phyloP scores from a whole-genome alignment of 2,329 filamentous ascomycete genomes.

The Didymella segeticola region DNA sequence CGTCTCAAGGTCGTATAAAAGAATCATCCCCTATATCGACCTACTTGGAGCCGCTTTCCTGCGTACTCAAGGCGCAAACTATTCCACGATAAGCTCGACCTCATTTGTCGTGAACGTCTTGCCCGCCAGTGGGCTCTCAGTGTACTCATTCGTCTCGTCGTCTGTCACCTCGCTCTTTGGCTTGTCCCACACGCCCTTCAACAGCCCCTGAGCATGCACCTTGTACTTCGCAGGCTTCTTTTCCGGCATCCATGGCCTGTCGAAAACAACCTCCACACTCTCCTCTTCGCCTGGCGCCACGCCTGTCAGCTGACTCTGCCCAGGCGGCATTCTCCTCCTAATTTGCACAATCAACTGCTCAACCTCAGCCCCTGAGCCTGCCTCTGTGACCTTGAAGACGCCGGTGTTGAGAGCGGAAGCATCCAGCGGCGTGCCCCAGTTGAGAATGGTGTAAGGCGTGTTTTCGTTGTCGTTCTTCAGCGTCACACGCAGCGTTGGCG shows the following conservation, averaged over 20 bases:
- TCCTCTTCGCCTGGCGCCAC: conserved; percentile 44
- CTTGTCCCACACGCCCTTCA: conserved; percentile 47
- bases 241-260: conserved; percentile 48
- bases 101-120: conserved; percentile 35
- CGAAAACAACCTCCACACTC: conserved; percentile 46
- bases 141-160: conserved; percentile 36
- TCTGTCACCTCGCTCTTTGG: conserved; percentile 29
- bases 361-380: conserved; percentile 35
- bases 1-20: too few relatives aligned
- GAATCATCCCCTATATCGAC: too few relatives aligned
- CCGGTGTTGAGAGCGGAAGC: conserved; percentile 47
- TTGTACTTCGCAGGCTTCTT: conserved; percentile 46
- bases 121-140: conserved; percentile 33
- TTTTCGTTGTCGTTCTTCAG: conserved; percentile 46
- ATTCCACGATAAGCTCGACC: conserved; percentile 17
- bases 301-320: conserved; percentile 44
- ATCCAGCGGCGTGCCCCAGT: conserved; percentile 53
- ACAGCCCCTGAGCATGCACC: conserved; percentile 43
- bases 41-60: too few relatives aligned
- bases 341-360: conserved; percentile 43
- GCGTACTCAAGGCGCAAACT: too few relatives aligned
- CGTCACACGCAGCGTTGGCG: conserved; percentile 45
- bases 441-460: conserved; percentile 46
- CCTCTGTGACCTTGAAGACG: conserved; percentile 44
- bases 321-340: conserved; percentile 48